Base-by-base conservation (phyloP, 129 eudicot species). In the Flaveria robusta region DNA sequence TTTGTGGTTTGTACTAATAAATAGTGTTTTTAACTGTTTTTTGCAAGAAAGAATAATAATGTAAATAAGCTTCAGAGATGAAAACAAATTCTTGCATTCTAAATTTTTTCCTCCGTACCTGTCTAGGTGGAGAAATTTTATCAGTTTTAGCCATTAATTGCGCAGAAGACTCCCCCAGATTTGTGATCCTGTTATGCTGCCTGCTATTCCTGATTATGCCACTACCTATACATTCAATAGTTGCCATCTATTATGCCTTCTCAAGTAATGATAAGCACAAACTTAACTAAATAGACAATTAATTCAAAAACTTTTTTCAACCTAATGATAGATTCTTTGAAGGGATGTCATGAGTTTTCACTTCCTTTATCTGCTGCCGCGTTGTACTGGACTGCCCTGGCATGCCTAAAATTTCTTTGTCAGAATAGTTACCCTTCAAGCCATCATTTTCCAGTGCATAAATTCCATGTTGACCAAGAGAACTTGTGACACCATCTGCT, bases 221-320 rank as follows among this genome's bases (percentile, higher is more conserved):
- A 42, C 63, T 65, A 87, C 86, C 96, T 89, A 86, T 78, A 82
- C 50, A 76, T 64, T 46, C 66, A 78, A 60, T 46, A 41, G 60
- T 71, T 50, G 34, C 68, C 59, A 43, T 27, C 13, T 58, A 46
- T 49, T 55, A 68, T 54, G 68, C 70, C 22, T 52, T 46, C 74
- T 68, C 27, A 64, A 23, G 47, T 14, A 24, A 29, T 55, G 4
- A 45, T 64, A 13, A 77, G 24, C 9, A 65, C 39, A 39, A 58
- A 37, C 9, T 31, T 31, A 31, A 54, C 77, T 19, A 49, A 37
- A 73, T 23, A 39, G 18, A 34, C 43, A 19, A 75, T 47, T 27
- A 55, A 18, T n/a, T 11, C 7, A 67, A 15, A 60, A 66, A 78
- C 19, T 78, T 64, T 76, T 68, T 66, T 62, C 55, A 77, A 79